phyloP scores from a whole-genome alignment of 805 yeast species.

The Ascoidea rubescens region DNA sequence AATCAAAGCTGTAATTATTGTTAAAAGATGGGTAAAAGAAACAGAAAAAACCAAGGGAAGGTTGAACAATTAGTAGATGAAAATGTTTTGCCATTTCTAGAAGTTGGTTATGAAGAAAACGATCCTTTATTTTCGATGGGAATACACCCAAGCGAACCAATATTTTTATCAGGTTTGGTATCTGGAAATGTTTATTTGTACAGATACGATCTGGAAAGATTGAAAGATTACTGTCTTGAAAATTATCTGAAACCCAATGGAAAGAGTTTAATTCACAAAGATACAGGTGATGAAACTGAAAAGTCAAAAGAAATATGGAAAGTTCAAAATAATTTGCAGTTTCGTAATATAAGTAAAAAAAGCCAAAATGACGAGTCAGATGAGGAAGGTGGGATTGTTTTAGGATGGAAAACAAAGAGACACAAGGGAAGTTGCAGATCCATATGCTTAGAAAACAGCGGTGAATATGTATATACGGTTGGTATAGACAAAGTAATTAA shows the following conservation, averaged over 20 bases:
- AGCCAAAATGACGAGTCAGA: conserved; percentile 15
- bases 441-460: conserved; percentile 48
- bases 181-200: conserved; percentile 63
- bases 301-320: conserved; percentile 1
- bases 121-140: conserved; percentile 68
- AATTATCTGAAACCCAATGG: conserved; percentile 15
- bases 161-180: conserved; percentile 61
- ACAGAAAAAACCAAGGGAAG: background rate
- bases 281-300: conserved; percentile 10
- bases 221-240: conserved; percentile 20
- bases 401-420: conserved; percentile 73
- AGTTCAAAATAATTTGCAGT: no score
- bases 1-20: no score
- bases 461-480: conserved; percentile 44
- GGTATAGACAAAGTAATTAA: conserved; percentile 77
- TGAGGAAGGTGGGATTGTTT: conserved; percentile 16
- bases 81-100: background rate
- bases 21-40: background rate
- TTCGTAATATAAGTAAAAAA: conserved; percentile 5
- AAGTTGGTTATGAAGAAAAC: conserved; percentile 6
- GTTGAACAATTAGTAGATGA: background rate
- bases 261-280: conserved; percentile 10
- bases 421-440: conserved; percentile 84
- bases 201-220: conserved; percentile 35
- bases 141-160: conserved; percentile 62